A percentile compares a stretch with the other conserved stretches of the same genome.
These are phyloP conservation scores for Monocercomonoides exilis DNA, from an alignment of 78 protist genomes.

Conservation along the genomic window DNA sequence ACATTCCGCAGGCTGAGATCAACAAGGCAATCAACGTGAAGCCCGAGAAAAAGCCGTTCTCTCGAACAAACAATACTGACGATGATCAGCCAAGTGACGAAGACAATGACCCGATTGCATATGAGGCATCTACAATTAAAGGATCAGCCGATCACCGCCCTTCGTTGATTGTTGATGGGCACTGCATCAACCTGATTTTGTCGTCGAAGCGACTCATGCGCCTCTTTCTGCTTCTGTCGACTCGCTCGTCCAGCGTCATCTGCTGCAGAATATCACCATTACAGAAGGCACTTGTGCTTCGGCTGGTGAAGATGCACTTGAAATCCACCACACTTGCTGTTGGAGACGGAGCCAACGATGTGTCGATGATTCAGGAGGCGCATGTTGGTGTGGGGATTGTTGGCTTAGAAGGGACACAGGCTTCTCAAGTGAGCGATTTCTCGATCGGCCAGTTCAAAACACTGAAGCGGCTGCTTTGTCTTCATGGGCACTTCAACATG, in stretches of 20 bases:
- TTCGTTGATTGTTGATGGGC: conserved; percentile 25
- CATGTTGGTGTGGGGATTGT: conserved; percentile 75
- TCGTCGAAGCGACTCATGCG: neutral
- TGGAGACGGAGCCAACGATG: conserved; percentile 85
- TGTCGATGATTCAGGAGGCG: conserved; percentile 69
- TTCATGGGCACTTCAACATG: conserved; percentile 70
- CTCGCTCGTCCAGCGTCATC: neutral
- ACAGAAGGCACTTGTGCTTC: conserved; percentile 53
- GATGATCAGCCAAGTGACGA: too few species aligned
- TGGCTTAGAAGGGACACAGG: conserved; percentile 84
- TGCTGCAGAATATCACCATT: conserved; percentile 20
- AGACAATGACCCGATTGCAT: too few species aligned
- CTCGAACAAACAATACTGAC: too few species aligned
- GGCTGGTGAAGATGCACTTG: conserved; percentile 20
- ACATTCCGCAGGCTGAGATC: too few species aligned
- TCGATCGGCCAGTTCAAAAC: conserved; percentile 49
- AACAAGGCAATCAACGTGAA: too few species aligned
- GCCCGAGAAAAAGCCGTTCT: too few species aligned
- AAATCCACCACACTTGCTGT: conserved; percentile 42
- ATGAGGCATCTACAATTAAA: too few species aligned
- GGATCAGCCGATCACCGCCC: too few species aligned
- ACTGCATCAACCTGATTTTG: neutral
- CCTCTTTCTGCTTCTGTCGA: neutral
- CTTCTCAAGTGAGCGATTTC: conserved; percentile 71
- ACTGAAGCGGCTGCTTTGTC: conserved; percentile 41